Evolutionary conservation across 345 rosid genomes (phyloP).

Genomic region (Noccaea bulbosa): DNA sequence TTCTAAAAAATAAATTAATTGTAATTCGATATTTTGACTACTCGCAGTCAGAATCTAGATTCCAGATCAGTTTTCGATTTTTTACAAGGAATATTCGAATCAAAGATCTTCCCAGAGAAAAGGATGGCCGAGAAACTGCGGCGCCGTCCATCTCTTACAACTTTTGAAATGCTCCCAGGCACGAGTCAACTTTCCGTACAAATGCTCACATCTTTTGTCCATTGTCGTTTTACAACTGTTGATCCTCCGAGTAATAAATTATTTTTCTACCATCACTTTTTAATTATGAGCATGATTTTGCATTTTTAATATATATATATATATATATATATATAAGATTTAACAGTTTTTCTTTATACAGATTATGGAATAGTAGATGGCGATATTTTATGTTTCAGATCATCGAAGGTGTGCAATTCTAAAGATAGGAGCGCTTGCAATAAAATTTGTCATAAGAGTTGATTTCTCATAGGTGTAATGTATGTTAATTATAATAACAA

Average conservation of each 20-base stretch:
- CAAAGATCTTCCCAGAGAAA: conserved; percentile 49
- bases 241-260: not conserved
- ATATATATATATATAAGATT: too few species aligned
- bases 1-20: conserved; percentile 13
- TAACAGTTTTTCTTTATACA: not conserved
- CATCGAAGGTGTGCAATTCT: too few species aligned
- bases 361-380: not conserved
- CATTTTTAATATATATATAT: not conserved
- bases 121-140: conserved; percentile 68
- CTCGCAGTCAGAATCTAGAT: not conserved
- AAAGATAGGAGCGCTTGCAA: too few species aligned
- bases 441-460: too few species aligned
- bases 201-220: not conserved
- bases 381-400: too few species aligned
- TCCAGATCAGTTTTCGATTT: not conserved
- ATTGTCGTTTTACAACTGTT: not conserved
- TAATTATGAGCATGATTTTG: not conserved
- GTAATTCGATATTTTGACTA: not conserved
- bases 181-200: too few species aligned
- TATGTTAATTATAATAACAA: too few species aligned
- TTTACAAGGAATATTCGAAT: conserved; percentile 23
- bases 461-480: too few species aligned
- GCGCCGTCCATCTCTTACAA: conserved; percentile 75
- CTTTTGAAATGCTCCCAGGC: too few species aligned
- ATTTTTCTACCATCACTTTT: not conserved